phyloP scores from a whole-genome alignment of 2,329 filamentous ascomycete species.

The Sporothrix variecibatus region DNA sequence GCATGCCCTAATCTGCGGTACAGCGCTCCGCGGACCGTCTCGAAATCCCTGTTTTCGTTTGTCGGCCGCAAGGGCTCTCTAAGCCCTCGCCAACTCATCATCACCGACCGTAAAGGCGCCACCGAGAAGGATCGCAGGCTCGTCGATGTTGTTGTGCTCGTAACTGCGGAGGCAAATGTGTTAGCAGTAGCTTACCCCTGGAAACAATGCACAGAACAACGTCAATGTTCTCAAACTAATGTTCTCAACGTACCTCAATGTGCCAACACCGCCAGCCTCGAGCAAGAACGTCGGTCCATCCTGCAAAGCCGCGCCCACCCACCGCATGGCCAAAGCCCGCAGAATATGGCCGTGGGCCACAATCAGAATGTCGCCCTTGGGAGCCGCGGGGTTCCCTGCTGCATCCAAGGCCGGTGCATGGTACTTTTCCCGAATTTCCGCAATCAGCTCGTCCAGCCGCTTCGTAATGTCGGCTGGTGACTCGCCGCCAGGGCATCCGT shows the following conservation, averaged over 20 bases:
- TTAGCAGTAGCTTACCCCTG: conserved; percentile 3
- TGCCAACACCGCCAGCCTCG: conserved; percentile 85
- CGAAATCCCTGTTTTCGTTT: background rate
- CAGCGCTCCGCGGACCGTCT: background rate
- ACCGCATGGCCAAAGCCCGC: conserved; percentile 83
- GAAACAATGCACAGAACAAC: background rate
- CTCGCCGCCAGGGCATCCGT: conserved; percentile 85
- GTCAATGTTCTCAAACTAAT: background rate
- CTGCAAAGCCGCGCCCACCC: conserved; percentile 72
- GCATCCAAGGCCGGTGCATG: conserved; percentile 51
- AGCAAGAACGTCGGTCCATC: conserved; percentile 78
- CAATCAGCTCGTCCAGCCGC: conserved; percentile 74
- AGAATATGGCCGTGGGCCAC: conserved; percentile 92
- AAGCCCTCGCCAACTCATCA: conserved; percentile 32
- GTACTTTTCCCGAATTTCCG: conserved; percentile 68
- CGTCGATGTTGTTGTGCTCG: conserved; percentile 74
- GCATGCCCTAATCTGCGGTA: too few relatives aligned
- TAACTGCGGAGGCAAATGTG: conserved; percentile 54
- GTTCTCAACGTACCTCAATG: conserved; percentile 61
- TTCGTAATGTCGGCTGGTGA: conserved; percentile 70
- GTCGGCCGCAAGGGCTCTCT: background rate
- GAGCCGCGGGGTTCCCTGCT: conserved; percentile 42
- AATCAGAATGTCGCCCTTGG: conserved; percentile 66
- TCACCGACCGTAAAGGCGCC: conserved; percentile 63
- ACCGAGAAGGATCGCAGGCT: conserved; percentile 78